Conservation (phyloP, 2,329 filamentous ascomycete species). For the Lachnellula hyalina region DNA sequence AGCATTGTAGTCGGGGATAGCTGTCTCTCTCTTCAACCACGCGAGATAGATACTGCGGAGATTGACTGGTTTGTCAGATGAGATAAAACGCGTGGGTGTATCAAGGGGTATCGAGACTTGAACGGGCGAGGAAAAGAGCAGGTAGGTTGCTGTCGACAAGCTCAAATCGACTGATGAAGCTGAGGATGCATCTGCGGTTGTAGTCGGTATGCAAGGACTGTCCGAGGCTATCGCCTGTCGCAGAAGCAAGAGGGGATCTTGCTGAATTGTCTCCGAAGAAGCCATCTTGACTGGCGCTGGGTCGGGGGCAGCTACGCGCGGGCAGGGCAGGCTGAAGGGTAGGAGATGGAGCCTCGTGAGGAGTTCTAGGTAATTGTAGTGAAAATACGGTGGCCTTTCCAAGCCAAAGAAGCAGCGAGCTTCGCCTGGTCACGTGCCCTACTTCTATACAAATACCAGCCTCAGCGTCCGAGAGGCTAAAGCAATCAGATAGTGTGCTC, state of each 20-base stretch:
- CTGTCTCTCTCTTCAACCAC: conserved; percentile 87
- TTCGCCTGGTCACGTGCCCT: too few relatives aligned
- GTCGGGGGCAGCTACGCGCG: background rate
- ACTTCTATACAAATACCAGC: too few relatives aligned
- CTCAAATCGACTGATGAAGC: conserved; percentile 50
- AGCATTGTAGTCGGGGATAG: conserved; percentile 86
- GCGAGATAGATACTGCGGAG: conserved; percentile 94
- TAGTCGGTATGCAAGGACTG: conserved; percentile 67
- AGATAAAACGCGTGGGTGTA: conserved; percentile 78
- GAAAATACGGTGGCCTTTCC: too few relatives aligned
- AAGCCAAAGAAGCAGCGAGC: too few relatives aligned
- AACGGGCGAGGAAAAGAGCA: conserved; percentile 62
- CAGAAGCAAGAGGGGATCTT: conserved; percentile 77
- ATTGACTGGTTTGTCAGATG: conserved; percentile 69
- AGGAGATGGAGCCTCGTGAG: background rate
- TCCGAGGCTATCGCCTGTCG: conserved; percentile 74
- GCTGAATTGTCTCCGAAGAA: conserved; percentile 43
- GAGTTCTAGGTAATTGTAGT: too few relatives aligned
- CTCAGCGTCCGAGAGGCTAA: too few relatives aligned
- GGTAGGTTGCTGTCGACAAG: conserved; percentile 71
- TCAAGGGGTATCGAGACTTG: conserved; percentile 63
- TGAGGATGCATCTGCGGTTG: conserved; percentile 58
- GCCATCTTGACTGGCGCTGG: conserved; percentile 43
- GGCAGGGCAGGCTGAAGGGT: background rate
- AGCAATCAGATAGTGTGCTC: too few relatives aligned